A percentile compares a stretch with the other conserved stretches of the same genome.
These are phyloP conservation scores for Pseudocercospora vitis DNA, from an alignment of 2,329 filamentous ascomycete genomes.

Conservation along the genomic window DNA sequence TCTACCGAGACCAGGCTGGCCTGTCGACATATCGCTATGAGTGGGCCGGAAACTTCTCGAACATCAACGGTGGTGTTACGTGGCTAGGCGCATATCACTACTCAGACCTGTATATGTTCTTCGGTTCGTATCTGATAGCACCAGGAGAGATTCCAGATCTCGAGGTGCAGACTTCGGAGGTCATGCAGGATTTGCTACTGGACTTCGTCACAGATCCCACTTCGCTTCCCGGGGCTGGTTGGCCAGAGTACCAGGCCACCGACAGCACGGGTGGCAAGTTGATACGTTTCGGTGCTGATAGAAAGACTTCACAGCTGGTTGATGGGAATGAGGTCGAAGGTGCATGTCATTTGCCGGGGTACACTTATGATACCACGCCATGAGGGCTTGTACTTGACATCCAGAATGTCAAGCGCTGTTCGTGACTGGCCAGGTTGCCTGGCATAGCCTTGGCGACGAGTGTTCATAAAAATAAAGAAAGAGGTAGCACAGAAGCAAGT, in stretches of 20 bases:
- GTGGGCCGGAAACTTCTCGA: conserved; percentile 33
- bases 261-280: conserved; percentile 19
- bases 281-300: conserved; percentile 26
- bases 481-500: too few relatives aligned
- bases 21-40: conserved; percentile 41
- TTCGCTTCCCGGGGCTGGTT: conserved; percentile 32
- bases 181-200: conserved; percentile 42
- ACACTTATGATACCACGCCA: background rate
- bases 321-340: conserved; percentile 21
- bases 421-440: too few relatives aligned
- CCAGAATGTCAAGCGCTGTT: too few relatives aligned
- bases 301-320: conserved; percentile 24
- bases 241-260: conserved; percentile 35
- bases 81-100: conserved; percentile 43
- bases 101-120: conserved; percentile 39
- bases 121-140: conserved; percentile 36
- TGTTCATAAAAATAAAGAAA: too few relatives aligned
- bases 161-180: conserved; percentile 34
- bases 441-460: too few relatives aligned
- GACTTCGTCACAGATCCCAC: conserved; percentile 40
- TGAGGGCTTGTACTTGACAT: too few relatives aligned
- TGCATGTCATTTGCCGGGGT: conserved; percentile 18
- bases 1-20: conserved; percentile 29
- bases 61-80: conserved; percentile 15
- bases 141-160: conserved; percentile 32